Conservation (phyloP, 305 asterid genomes). For the Fraxinus ornus region DNA sequence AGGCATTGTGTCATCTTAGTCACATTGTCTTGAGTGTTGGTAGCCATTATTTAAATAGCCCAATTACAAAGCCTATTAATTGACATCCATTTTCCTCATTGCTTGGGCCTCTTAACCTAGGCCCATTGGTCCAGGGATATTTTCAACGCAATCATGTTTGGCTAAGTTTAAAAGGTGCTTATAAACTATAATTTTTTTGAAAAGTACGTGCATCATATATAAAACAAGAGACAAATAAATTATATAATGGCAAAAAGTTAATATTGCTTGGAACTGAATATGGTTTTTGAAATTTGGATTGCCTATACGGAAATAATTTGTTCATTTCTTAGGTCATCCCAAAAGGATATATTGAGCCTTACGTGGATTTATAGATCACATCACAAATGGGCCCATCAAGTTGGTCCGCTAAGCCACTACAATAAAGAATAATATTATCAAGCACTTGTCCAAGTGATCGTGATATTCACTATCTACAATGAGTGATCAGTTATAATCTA, state of each 20-base stretch:
- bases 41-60: neutral
- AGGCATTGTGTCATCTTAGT: neutral
- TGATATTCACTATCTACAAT: neutral
- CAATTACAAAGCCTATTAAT: neutral
- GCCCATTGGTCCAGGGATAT: neutral
- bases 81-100: neutral
- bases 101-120: neutral
- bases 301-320: neutral
- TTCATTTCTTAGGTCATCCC: neutral
- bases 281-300: neutral
- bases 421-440: neutral
- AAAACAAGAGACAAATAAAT: neutral
- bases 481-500: neutral
- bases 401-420: neutral
- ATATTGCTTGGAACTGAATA: neutral
- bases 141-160: neutral
- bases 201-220: neutral
- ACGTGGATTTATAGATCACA: neutral
- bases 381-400: neutral
- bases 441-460: too few species aligned
- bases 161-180: neutral
- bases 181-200: neutral
- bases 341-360: neutral
- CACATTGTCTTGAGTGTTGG: too few species aligned
- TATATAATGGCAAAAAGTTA: neutral